These are phyloP conservation scores for Elsinoe ampelina DNA, from an alignment of 2,329 filamentous ascomycete genomes.

Conservation along the genomic window DNA sequence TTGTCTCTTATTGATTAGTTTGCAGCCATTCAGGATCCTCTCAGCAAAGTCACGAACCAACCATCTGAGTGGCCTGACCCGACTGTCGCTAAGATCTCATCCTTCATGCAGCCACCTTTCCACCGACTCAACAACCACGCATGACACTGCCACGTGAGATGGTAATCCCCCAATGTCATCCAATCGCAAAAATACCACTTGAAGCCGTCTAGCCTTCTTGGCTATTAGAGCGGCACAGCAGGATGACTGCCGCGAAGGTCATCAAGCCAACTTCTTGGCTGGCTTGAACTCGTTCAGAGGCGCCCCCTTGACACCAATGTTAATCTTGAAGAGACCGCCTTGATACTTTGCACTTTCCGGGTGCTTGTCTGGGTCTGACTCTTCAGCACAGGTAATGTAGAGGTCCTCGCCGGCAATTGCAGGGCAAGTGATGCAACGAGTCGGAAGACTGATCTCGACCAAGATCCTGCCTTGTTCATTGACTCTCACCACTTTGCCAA, in stretches of 20 bases:
- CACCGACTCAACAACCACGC: not conserved
- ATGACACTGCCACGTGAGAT: not conserved
- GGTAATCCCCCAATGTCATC: not conserved
- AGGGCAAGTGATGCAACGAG: slow-evolving; percentile 69
- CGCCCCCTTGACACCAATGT: slow-evolving; percentile 63
- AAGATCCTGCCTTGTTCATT: slow-evolving; percentile 59
- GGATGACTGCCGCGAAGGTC: not conserved
- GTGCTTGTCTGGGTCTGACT: slow-evolving; percentile 54
- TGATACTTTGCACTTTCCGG: slow-evolving; percentile 54
- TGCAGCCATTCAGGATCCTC: not conserved
- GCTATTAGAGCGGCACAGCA: not conserved
- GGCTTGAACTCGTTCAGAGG: slow-evolving; percentile 50
- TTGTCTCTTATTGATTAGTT: not conserved
- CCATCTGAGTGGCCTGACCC: not conserved
- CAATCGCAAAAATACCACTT: not conserved
- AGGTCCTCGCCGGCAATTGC: slow-evolving; percentile 66
- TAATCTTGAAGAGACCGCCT: slow-evolving; percentile 65
- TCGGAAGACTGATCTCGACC: slow-evolving; percentile 67
- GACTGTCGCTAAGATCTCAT: slow-evolving; percentile 4
- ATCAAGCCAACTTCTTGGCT: not conserved
- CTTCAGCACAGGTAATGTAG: slow-evolving; percentile 71
- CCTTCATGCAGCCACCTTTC: slow-evolving; percentile 5
- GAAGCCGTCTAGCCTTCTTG: not conserved
- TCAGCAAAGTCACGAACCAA: not conserved
- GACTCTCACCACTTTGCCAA: slow-evolving; percentile 65